These are phyloP conservation scores for Pythium monospermum DNA, from an alignment of 352 stramenopile species.

Conservation along the genomic window DNA sequence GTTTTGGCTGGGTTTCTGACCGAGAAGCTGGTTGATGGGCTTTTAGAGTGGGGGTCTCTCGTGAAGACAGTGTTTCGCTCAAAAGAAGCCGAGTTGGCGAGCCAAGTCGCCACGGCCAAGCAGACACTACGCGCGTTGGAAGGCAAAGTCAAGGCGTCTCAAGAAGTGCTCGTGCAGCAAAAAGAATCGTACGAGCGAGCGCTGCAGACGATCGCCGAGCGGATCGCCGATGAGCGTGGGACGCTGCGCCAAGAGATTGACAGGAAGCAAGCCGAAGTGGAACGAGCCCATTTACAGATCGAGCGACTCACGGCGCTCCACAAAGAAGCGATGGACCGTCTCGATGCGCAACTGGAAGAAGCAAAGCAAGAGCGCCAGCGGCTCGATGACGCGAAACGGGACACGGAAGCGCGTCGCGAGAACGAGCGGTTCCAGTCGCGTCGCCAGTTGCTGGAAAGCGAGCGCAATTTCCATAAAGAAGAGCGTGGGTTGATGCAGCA, in stretches of 20 bases:
- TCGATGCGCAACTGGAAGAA: slow-evolving; percentile 49
- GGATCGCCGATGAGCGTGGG: slow-evolving; percentile 39
- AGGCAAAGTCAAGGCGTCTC: slow-evolving; percentile 45
- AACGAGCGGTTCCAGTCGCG: slow-evolving; percentile 44
- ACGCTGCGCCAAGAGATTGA: slow-evolving; percentile 53
- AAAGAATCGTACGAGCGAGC: slow-evolving; percentile 60
- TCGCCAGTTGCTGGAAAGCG: slow-evolving; percentile 51
- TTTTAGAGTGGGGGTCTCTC: slow-evolving; percentile 48
- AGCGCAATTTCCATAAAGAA: slow-evolving; percentile 64
- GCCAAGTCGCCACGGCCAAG: slow-evolving; percentile 33
- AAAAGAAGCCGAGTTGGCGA: slow-evolving; percentile 32
- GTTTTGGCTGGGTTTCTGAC: slow-evolving; percentile 43
- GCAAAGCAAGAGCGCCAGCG: slow-evolving; percentile 50
- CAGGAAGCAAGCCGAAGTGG: slow-evolving; percentile 48
- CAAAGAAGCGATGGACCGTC: slow-evolving; percentile 47
- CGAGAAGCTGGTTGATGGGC: slow-evolving; percentile 40
- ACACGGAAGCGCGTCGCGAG: slow-evolving; percentile 38
- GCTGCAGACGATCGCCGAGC: slow-evolving; percentile 47
- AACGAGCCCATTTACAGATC: slow-evolving; percentile 48
- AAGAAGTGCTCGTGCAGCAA: slow-evolving; percentile 58
- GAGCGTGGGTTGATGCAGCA: slow-evolving; percentile 57
- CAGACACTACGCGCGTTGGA: slow-evolving; percentile 48
- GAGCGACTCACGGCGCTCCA: slow-evolving; percentile 50
- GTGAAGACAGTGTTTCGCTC: slow-evolving; percentile 50
- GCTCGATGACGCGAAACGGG: slow-evolving; percentile 33